Conservation (phyloP, 176 grass and related monocot species). For the Phragmites australis region DNA sequence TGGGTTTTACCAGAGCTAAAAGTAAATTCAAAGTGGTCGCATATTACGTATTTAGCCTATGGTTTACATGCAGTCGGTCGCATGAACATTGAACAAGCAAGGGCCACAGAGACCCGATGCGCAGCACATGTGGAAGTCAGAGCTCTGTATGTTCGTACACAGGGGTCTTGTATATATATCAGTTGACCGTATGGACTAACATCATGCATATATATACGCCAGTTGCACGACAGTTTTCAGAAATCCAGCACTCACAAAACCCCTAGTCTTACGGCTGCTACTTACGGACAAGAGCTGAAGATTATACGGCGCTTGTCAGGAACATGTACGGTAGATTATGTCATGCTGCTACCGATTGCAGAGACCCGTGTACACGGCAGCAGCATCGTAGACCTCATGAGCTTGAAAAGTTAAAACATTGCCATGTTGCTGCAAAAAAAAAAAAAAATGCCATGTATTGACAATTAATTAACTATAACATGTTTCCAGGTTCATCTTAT, state of each 20-base stretch:
- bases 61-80: not conserved
- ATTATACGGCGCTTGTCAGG: slow-evolving; percentile 25
- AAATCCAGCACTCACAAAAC: slow-evolving; percentile 10
- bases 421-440: slow-evolving; percentile 1
- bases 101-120: not conserved
- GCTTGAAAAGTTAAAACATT: not conserved
- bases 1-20: too few species aligned
- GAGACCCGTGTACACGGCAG: slow-evolving; percentile 35
- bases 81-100: not conserved
- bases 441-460: too few species aligned
- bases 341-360: slow-evolving; percentile 35
- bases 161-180: not conserved
- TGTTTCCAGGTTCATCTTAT: slow-evolving; percentile 17
- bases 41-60: too few species aligned
- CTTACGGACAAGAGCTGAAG: slow-evolving; percentile 14
- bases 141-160: not conserved
- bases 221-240: slow-evolving; percentile 22
- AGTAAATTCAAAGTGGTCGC: too few species aligned
- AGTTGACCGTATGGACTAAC: not conserved
- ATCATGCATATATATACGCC: not conserved
- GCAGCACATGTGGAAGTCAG: slow-evolving; percentile 25
- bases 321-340: not conserved
- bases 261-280: not conserved
- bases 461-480: slow-evolving; percentile 4
- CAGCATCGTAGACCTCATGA: not conserved